Percentiles rank a stretch among this genome's conserved stretches.
Conservation (phyloP, 75 land plant genomes). For the Sequoia sempervirens region DNA sequence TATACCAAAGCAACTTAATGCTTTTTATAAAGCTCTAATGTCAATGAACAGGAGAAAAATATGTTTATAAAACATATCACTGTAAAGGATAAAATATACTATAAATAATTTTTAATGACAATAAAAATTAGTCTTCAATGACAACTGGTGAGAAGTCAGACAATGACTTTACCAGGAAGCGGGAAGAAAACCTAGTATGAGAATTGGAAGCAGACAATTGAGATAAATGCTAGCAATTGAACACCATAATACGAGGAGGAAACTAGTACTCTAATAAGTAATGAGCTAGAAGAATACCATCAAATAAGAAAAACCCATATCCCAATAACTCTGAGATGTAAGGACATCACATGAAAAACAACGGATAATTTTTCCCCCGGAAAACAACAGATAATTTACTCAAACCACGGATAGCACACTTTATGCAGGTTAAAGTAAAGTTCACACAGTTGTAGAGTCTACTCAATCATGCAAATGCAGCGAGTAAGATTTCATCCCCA, state of each 20-base stretch:
- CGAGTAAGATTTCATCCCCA: neutral
- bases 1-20: neutral
- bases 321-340: neutral
- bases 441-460: neutral
- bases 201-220: neutral
- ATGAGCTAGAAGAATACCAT: neutral
- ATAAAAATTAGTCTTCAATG: too few species aligned
- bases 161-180: neutral
- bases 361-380: neutral
- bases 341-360: neutral
- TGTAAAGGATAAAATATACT: neutral
- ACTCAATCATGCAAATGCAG: neutral
- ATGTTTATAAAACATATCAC: neutral
- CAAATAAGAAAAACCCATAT: too few species aligned
- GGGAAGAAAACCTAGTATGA: neutral
- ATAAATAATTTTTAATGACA: too few species aligned
- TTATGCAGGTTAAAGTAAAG: neutral
- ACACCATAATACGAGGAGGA: neutral
- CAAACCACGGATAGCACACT: neutral
- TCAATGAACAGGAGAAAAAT: neutral
- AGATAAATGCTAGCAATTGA: neutral
- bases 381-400: neutral
- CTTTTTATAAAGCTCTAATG: neutral
- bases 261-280: neutral
- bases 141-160: neutral